These are phyloP conservation scores for Naganishia vishniacii DNA, from an alignment of 768 basidiomycete genomes.

Conservation along the genomic window DNA sequence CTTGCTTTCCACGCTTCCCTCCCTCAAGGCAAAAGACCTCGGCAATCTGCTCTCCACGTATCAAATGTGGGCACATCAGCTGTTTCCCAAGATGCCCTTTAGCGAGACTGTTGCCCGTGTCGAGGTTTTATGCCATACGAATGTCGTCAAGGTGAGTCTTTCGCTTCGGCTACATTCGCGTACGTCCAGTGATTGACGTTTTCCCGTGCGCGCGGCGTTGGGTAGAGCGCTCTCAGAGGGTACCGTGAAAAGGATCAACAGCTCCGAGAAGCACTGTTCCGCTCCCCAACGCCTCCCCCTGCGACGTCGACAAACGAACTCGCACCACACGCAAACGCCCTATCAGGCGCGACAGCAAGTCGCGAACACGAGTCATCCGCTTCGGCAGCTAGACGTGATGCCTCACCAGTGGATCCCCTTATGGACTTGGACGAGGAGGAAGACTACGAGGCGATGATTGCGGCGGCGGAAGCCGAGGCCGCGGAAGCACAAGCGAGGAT, in stretches of 20 bases:
- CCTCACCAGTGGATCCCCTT: not conserved
- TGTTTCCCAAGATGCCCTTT: conserved; percentile 86
- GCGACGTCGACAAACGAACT: not conserved
- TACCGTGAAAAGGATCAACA: conserved; percentile 8
- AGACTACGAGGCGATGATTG: conserved; percentile 25
- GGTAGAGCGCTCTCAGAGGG: conserved; percentile 21
- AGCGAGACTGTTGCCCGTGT: conserved; percentile 75
- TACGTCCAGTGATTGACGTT: not conserved
- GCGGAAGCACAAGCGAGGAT: not conserved
- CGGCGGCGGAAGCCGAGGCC: conserved; percentile 21
- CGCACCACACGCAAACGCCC: not conserved
- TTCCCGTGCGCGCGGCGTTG: not conserved
- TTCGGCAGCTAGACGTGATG: not conserved
- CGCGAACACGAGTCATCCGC: too few species aligned
- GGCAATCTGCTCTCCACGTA: conserved; percentile 73
- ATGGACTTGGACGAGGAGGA: conserved; percentile 17
- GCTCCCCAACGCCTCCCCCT: not conserved
- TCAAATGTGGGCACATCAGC: conserved; percentile 88
- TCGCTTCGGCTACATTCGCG: conserved; percentile 29
- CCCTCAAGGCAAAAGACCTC: conserved; percentile 66
- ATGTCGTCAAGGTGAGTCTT: conserved; percentile 78
- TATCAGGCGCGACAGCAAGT: too few species aligned
- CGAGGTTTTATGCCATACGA: conserved; percentile 81
- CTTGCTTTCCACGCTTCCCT: not conserved
- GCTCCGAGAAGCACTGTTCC: conserved; percentile 11